Conservation (phyloP, 2,329 filamentous ascomycete genomes). For the Fusarium phyllophilum region DNA sequence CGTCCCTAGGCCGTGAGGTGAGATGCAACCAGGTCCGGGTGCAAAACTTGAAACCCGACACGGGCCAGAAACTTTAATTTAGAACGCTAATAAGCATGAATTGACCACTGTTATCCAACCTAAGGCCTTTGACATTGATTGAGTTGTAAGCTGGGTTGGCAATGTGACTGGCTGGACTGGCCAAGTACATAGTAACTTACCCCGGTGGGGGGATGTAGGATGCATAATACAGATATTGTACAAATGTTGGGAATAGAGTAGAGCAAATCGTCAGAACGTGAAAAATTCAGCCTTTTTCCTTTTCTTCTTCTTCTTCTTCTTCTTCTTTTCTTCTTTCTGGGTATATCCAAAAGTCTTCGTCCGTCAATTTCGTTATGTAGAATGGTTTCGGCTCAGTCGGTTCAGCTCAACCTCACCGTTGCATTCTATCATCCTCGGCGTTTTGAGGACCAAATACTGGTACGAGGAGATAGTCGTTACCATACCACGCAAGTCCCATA, state of each 20-base stretch:
- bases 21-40: not conserved
- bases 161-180: not conserved
- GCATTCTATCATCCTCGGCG: not conserved
- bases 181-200: not conserved
- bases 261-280: not conserved
- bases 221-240: conserved; percentile 18
- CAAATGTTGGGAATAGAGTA: not conserved
- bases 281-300: not conserved
- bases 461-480: not conserved
- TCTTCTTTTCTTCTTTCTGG: not conserved
- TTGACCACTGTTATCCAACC: not conserved
- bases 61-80: not conserved
- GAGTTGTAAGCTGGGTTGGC: not conserved
- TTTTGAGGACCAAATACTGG: not conserved
- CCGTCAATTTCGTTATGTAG: not conserved
- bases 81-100: not conserved
- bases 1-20: not conserved
- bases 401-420: not conserved
- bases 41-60: not conserved
- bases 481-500: not conserved
- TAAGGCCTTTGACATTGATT: not conserved
- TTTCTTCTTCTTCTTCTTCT: not conserved
- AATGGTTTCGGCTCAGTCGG: not conserved
- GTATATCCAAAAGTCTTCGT: not conserved
- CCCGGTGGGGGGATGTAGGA: not conserved